Evolutionary conservation across 345 rosid genomes (phyloP).

Genomic region (Citrus reticulata): DNA sequence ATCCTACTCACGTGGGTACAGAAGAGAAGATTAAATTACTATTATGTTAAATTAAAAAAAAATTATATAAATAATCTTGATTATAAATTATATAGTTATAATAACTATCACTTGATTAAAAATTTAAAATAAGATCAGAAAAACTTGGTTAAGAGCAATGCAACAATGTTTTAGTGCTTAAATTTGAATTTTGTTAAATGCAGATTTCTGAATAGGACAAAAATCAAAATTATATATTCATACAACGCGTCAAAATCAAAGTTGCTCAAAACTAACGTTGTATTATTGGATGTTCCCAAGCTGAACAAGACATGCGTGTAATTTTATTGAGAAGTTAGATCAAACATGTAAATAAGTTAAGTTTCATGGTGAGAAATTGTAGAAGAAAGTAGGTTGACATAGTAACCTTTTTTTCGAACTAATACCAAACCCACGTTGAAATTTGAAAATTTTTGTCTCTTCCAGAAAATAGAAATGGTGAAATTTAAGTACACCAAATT

Average conservation of each 20-base stretch:
- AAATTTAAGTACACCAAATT: background rate
- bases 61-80: too few relatives aligned
- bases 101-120: too few relatives aligned
- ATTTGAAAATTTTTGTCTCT: background rate
- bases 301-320: background rate
- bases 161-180: too few relatives aligned
- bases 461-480: background rate
- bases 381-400: slow-evolving; percentile 11
- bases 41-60: too few relatives aligned
- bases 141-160: too few relatives aligned
- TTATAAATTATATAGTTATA: too few relatives aligned
- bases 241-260: background rate
- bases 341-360: background rate
- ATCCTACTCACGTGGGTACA: too few relatives aligned
- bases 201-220: too few relatives aligned
- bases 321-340: background rate
- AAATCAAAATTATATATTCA: too few relatives aligned
- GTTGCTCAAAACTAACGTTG: background rate
- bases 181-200: too few relatives aligned
- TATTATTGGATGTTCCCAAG: background rate
- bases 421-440: slow-evolving; percentile 18
- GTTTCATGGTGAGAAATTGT: background rate
- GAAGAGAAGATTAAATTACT: too few relatives aligned
- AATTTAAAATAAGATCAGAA: too few relatives aligned
- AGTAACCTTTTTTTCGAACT: slow-evolving; percentile 6